phyloP scores from a whole-genome alignment of 164 flowering plant species.

The Platanus orientalis region DNA sequence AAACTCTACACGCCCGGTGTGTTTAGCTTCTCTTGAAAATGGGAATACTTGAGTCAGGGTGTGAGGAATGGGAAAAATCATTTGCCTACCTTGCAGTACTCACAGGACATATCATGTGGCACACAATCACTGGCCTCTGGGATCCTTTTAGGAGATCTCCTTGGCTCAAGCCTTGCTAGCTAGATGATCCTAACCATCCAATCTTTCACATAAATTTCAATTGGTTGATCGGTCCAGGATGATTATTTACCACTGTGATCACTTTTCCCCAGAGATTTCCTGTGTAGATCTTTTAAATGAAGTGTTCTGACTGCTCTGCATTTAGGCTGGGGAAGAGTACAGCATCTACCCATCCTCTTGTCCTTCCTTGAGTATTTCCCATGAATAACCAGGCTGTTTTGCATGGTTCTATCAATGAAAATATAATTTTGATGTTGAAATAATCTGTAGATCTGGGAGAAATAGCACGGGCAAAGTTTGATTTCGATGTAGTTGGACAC shows the following conservation, averaged over 20 bases:
- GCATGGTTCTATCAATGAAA: not conserved
- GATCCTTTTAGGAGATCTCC: not conserved
- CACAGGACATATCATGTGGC: no score
- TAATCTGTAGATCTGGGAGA: conserved; percentile 68
- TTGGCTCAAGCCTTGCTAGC: not conserved
- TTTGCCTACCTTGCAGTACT: not conserved
- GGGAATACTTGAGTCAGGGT: not conserved
- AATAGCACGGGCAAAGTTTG: conserved; percentile 67
- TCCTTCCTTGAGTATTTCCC: not conserved
- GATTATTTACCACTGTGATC: no score
- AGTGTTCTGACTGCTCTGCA: not conserved
- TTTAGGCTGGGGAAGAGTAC: not conserved
- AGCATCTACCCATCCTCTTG: not conserved
- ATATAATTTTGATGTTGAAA: conserved; percentile 6
- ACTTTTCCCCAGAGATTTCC: no score
- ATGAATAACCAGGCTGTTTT: not conserved
- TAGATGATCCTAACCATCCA: not conserved
- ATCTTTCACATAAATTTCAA: not conserved
- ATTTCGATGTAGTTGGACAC: conserved; percentile 86
- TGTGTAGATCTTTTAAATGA: not conserved
- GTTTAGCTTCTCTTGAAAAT: no score
- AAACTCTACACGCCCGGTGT: no score
- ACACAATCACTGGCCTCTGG: not conserved
- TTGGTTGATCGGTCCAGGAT: no score
- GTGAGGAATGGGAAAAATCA: not conserved